These are phyloP conservation scores for Ophiocytium majus DNA, from an alignment of 352 stramenopile genomes.

Conservation along the genomic window DNA sequence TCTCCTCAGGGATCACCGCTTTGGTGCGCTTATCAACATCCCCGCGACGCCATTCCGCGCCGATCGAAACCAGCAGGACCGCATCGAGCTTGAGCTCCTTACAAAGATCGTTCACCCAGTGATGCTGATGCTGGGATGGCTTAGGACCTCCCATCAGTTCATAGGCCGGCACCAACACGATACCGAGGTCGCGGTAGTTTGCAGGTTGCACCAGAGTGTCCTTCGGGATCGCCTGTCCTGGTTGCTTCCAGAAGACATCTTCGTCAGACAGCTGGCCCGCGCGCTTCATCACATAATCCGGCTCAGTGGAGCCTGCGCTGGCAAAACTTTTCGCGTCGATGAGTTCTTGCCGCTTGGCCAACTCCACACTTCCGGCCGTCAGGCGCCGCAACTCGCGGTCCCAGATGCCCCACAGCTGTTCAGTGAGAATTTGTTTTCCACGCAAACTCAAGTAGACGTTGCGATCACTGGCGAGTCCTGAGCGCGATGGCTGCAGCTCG, in stretches of 20 bases:
- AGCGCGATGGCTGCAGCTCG: background rate
- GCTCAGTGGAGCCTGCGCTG: no score
- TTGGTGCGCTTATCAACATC: background rate
- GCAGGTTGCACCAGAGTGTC: background rate
- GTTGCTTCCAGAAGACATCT: background rate
- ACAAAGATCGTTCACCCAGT: background rate
- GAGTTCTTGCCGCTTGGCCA: no score
- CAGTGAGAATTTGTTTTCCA: background rate
- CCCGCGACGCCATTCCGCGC: background rate
- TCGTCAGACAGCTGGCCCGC: background rate
- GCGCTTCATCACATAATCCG: background rate
- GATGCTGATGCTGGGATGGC: background rate
- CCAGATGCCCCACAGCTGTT: no score
- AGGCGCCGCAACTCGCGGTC: no score
- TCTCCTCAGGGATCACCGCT: background rate
- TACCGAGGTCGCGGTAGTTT: background rate
- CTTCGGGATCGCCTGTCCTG: background rate
- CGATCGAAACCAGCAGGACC: background rate
- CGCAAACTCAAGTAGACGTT: background rate
- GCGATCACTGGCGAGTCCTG: background rate
- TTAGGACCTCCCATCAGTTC: constrained; percentile 11
- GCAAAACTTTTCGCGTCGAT: no score
- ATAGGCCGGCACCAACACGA: background rate
- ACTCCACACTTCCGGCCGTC: no score
- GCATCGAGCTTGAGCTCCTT: constrained; percentile 2